These are phyloP conservation scores for Eucalyptus globulus DNA, from an alignment of 345 rosid species.

Conservation along the genomic window DNA sequence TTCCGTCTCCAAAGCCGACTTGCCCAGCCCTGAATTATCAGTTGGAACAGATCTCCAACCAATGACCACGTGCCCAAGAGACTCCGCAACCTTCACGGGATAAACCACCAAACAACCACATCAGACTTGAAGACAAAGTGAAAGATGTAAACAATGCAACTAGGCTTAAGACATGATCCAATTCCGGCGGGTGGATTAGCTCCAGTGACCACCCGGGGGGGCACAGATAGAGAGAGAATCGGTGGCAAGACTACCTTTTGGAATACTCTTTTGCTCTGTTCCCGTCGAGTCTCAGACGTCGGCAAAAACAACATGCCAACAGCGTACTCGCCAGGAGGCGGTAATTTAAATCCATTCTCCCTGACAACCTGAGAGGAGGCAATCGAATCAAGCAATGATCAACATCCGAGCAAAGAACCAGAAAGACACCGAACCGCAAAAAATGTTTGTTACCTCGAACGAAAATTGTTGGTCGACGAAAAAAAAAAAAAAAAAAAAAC, in stretches of 20 bases:
- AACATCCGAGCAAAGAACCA: background rate
- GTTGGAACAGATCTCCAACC: constrained; percentile 95
- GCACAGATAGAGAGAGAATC: background rate
- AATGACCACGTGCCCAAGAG: constrained; percentile 87
- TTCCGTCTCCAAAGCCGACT: constrained; percentile 81
- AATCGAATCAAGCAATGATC: background rate
- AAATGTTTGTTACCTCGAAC: background rate
- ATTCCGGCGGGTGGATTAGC: background rate
- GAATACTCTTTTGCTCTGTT: constrained; percentile 78
- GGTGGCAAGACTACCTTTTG: constrained; percentile 41
- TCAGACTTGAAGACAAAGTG: background rate
- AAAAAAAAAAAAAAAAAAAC: background rate
- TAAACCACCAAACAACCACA: background rate
- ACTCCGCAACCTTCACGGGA: constrained; percentile 72
- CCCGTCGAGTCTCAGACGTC: constrained; percentile 53
- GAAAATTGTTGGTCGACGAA: background rate
- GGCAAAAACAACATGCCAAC: constrained; percentile 98
- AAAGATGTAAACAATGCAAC: background rate
- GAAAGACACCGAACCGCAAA: background rate
- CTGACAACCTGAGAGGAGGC: constrained; percentile 32
- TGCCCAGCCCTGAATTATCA: constrained; percentile 75
- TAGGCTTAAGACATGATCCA: background rate
- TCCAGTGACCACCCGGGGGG: background rate
- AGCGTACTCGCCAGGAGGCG: constrained; percentile 73
- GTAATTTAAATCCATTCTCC: constrained; percentile 76